Conservation (phyloP, 2,329 filamentous ascomycete species). For the Cyanodermella asteris region DNA sequence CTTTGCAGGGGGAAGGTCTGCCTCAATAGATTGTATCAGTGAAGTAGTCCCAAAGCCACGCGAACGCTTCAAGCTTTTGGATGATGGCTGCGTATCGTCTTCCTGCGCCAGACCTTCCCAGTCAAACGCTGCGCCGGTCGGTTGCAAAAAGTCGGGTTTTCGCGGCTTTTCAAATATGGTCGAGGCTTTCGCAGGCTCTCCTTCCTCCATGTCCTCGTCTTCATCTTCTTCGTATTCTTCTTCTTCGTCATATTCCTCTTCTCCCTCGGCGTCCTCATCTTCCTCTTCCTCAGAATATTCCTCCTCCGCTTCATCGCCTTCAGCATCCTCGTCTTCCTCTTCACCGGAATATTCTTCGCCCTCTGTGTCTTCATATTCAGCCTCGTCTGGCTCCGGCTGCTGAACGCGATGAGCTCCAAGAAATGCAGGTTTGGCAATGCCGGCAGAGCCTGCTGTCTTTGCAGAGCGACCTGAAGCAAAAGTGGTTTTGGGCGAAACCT, state of each 20-base stretch:
- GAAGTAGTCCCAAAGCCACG: slow-evolving; percentile 1
- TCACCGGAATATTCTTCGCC: too few species aligned
- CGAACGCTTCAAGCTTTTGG: slow-evolving; percentile 4
- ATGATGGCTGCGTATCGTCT: slow-evolving; percentile 3
- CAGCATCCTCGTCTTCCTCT: too few species aligned
- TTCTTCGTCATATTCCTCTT: slow-evolving; percentile 18
- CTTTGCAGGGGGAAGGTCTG: slow-evolving; percentile 11
- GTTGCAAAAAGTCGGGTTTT: not conserved
- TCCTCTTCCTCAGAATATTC: too few species aligned
- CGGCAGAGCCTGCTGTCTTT: too few species aligned
- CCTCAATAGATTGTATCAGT: slow-evolving; percentile 1
- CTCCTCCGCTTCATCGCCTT: too few species aligned
- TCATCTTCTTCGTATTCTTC: slow-evolving; percentile 22
- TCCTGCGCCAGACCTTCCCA: slow-evolving; percentile 7
- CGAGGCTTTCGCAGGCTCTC: slow-evolving; percentile 11
- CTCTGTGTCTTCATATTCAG: too few species aligned
- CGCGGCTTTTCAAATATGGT: slow-evolving; percentile 10
- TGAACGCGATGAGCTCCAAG: too few species aligned
- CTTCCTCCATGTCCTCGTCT: slow-evolving; percentile 12
- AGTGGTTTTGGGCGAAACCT: slow-evolving; percentile 8
- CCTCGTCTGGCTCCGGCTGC: too few species aligned
- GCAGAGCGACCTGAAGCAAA: slow-evolving; percentile 11
- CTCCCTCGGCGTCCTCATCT: slow-evolving; percentile 10
- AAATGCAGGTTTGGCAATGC: too few species aligned
- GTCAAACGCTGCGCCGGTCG: not conserved